Conservation (phyloP, 805 yeast species). For the Lipomyces spencermartinsiae region DNA sequence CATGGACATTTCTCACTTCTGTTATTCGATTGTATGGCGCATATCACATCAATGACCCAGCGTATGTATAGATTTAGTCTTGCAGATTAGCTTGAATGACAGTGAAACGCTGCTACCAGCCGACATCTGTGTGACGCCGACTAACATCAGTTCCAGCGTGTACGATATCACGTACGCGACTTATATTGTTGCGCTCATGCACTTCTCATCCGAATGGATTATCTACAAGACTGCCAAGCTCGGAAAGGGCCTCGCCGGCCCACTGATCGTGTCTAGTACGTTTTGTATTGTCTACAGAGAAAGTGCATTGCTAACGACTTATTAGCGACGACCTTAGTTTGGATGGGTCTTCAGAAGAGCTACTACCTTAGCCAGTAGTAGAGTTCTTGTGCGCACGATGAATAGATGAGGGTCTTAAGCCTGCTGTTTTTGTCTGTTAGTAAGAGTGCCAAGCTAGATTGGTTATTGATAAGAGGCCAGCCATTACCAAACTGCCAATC, state of each 20-base stretch:
- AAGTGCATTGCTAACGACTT: not conserved
- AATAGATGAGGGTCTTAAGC: not conserved
- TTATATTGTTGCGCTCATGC: slow-evolving; percentile 80
- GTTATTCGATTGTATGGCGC: slow-evolving; percentile 89
- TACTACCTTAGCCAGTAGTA: slow-evolving; percentile 52
- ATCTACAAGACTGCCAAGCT: slow-evolving; percentile 77
- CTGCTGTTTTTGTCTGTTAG: not conserved
- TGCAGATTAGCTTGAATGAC: not conserved
- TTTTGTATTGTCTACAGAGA: not conserved
- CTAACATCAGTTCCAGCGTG: slow-evolving; percentile 48
- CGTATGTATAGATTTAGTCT: slow-evolving; percentile 43
- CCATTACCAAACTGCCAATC: not conserved
- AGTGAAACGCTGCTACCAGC: not conserved
- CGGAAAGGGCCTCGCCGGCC: slow-evolving; percentile 90
- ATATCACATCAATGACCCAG: slow-evolving; percentile 68
- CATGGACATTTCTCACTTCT: slow-evolving; percentile 92
- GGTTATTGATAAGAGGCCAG: not conserved
- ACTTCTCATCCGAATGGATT: slow-evolving; percentile 84
- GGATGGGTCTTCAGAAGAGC: slow-evolving; percentile 77
- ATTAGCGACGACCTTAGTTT: slow-evolving; percentile 63
- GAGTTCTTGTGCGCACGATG: not conserved
- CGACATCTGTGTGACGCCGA: not conserved
- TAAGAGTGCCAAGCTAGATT: not conserved
- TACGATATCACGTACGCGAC: slow-evolving; percentile 81
- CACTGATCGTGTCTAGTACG: slow-evolving; percentile 65